Evolutionary conservation across 805 yeast species (phyloP), one percentile per base, ranked within the genome.

Genomic region (Schizosaccharomyces japonicus): DNA sequence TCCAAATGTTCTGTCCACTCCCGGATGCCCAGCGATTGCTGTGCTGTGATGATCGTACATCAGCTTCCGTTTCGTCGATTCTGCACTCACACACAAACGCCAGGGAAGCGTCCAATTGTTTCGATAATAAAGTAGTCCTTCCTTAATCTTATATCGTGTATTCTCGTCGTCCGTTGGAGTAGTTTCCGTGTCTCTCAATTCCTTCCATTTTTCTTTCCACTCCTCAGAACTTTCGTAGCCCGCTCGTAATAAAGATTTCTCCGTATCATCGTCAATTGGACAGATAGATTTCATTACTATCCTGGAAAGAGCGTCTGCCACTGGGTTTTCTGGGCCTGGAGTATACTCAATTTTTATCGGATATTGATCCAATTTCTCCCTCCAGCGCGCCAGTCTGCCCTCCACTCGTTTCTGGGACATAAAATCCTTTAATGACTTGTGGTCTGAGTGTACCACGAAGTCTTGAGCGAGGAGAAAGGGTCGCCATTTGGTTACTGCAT

Each of bases 401-500:
- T 13, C 11, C n/a, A 46, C 13, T 8, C 39, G 29, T 19, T 46
- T 44, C 21, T 26, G 40, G 11, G 47, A 27, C 6, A 11, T 23
- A 8, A 44, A 29, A 21, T 10, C n/a, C 8, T 10, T 11, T 27
- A 44, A 23, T 8, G 15, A 13, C 30, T 44, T n/a, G 19, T 49
- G 49, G 19, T 49, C 47, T 6, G 49, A 42, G n/a, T 17, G 7
- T 5, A 49, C n/a, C 6, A 7, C 13, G 30, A 48, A 48, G 17
- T 27, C 48, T 5, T 33, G 11, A 10, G 29, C 50, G 7, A 29
- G 30, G 3, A 49, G 27, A n/a, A 21, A 42, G 23, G 48, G 47
- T 4, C 49, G 31, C 49, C 50, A 49, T 15, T 48, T 21, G 31
- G 32, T 45, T 11, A 49, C 36, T 3, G 51, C 50, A 5, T 40